Base-by-base conservation (phyloP, 2,329 filamentous ascomycete species). In the Hyphodiscus sp. region DNA sequence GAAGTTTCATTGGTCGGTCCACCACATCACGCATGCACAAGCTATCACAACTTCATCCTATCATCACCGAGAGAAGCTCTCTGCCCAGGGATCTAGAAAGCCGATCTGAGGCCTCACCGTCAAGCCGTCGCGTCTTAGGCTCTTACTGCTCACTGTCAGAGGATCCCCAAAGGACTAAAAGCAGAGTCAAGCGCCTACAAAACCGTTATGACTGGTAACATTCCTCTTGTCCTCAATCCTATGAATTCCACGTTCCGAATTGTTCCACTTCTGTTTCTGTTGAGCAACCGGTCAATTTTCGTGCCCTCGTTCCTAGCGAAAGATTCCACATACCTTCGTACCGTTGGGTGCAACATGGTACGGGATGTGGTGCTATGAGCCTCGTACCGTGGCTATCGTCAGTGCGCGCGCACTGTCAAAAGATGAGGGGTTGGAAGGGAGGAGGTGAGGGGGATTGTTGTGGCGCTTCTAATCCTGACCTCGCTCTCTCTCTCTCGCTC, bases 131-230 rank as follows among this genome's bases (percentile, higher is more conserved):
- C 33, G 45, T 33, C 49, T 19, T 20, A 29, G 33, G 23, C 23
- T 26, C 23, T 26, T 26, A 26, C 20, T 42, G 44, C 18, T 47
- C 16, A 51, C 5, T 45, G 43, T 41, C 49, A 46, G 20, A 47
- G 29, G 29, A 47, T 46, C 50, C 49, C 33, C 41, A 49, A 51
- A 51, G 13, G 51, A 58, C 55, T 58, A 58, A 60, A 56, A 29
- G 44, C 49, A 46, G 54, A 41, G 46, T 41, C 55, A 5, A 58
- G 61, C 63, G 63, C 60, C 58, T 63, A 65, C 63, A 63, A 64
- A 56, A 48, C 30, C 56, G 42, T 58, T 58, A 54, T 64, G 63
- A 63, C 49, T 62, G 61, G 63, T 55, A 59, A 44, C 19, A 29
- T 19, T 56, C n/a, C 16, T 41, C 43, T 54, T 47, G 44, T 41